These are phyloP conservation scores for Chiua sp. DNA, from an alignment of 1,284 basidiomycete species.

Conservation along the genomic window DNA sequence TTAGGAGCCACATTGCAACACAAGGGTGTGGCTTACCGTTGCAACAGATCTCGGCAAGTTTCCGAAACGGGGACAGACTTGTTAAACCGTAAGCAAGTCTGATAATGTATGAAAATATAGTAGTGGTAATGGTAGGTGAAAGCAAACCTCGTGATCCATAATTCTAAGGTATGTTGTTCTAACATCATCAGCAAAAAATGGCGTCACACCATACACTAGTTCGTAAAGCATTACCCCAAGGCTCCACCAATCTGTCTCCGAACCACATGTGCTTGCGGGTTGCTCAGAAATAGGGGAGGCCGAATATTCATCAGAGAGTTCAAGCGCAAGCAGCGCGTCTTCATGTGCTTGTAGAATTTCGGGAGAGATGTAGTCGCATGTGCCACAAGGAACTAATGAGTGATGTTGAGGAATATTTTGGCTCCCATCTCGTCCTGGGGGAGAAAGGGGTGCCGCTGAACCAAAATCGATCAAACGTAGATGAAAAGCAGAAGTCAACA, in stretches of 20 bases:
- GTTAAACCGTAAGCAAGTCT: constrained; percentile 67
- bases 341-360: constrained; percentile 88
- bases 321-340: constrained; percentile 74
- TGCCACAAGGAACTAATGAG: constrained; percentile 86
- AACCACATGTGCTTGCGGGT: constrained; percentile 59
- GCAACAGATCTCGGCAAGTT: constrained; percentile 57
- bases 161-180: constrained; percentile 83
- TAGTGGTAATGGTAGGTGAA: background rate
- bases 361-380: constrained; percentile 94
- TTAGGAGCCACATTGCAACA: background rate
- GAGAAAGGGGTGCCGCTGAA: constrained; percentile 78
- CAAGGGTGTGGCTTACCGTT: constrained; percentile 43
- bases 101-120: constrained; percentile 12
- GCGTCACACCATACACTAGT: constrained; percentile 80
- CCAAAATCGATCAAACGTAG: constrained; percentile 91
- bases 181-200: constrained; percentile 88
- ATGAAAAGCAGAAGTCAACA: constrained; percentile 65
- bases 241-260: constrained; percentile 95
- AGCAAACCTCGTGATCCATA: constrained; percentile 72
- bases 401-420: constrained; percentile 63
- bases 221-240: constrained; percentile 89
- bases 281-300: constrained; percentile 23
- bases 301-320: constrained; percentile 58
- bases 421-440: constrained; percentile 55
- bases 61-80: constrained; percentile 46